Conservation (phyloP, 768 basidiomycete species). For the Suillus cothurnatus region DNA sequence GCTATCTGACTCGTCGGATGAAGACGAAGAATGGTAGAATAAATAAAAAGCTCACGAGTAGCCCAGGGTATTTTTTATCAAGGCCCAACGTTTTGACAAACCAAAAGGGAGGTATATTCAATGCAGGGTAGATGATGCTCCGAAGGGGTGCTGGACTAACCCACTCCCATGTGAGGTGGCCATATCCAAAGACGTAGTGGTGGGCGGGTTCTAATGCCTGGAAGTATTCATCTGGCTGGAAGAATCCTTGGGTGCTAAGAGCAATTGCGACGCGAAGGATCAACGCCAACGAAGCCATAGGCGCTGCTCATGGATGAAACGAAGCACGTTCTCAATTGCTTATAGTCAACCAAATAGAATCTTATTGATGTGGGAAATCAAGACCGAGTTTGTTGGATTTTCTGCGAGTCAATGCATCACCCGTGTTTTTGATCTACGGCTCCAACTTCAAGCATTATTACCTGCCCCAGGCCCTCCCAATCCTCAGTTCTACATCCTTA, state of each 20-base stretch:
- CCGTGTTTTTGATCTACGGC: slow-evolving; percentile 93
- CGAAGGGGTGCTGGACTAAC: slow-evolving; percentile 65
- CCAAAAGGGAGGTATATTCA: slow-evolving; percentile 83
- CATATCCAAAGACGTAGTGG: slow-evolving; percentile 86
- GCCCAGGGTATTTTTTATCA: slow-evolving; percentile 44
- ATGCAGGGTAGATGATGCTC: slow-evolving; percentile 76
- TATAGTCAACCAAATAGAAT: too few relatives aligned
- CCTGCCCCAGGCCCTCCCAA: slow-evolving; percentile 79
- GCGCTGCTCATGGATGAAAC: neutral
- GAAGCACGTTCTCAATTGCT: neutral
- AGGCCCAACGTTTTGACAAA: slow-evolving; percentile 57
- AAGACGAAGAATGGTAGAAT: slow-evolving; percentile 2
- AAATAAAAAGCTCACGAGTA: slow-evolving; percentile 58
- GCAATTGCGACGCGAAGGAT: slow-evolving; percentile 60
- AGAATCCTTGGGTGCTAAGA: slow-evolving; percentile 77
- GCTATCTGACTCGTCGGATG: slow-evolving; percentile 50
- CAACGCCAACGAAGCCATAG: neutral
- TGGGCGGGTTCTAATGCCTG: slow-evolving; percentile 95
- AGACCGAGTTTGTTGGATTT: slow-evolving; percentile 87
- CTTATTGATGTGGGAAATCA: neutral
- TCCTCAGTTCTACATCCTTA: slow-evolving; percentile 71
- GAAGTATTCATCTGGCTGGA: slow-evolving; percentile 97
- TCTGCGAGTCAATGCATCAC: slow-evolving; percentile 76
- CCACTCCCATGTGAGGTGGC: slow-evolving; percentile 98
- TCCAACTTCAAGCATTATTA: slow-evolving; percentile 88